These are phyloP conservation scores for Ceratobasidium sp. DNA, from an alignment of 1,284 basidiomycete species.

Conservation along the genomic window DNA sequence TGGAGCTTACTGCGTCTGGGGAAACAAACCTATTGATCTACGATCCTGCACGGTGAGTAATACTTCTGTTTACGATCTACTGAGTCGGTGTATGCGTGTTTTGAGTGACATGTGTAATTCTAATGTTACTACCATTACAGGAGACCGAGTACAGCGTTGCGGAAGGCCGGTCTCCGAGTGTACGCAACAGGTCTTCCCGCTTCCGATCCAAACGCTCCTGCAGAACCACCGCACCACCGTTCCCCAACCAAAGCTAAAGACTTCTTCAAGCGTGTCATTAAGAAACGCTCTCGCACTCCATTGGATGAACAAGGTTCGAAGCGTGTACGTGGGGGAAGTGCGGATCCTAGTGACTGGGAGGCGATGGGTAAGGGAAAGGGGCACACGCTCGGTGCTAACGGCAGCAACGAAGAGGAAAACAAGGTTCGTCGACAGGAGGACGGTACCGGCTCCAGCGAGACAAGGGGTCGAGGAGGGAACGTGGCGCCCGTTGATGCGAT, in stretches of 20 bases:
- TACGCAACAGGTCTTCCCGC: not conserved
- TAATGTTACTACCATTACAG: conserved; percentile 18
- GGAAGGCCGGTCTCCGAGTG: conserved; percentile 27
- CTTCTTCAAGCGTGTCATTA: conserved; percentile 35
- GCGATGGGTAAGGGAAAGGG: conserved; percentile 21
- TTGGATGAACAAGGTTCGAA: conserved; percentile 26
- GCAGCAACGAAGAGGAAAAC: not conserved
- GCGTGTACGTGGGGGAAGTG: conserved; percentile 23
- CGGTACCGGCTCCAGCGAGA: not conserved
- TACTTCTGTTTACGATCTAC: not conserved
- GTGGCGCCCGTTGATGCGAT: not conserved
- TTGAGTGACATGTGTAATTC: not conserved
- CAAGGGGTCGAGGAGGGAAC: not conserved
- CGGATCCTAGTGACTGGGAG: conserved; percentile 21
- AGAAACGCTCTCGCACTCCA: conserved; percentile 12
- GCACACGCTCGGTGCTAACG: conserved; percentile 7
- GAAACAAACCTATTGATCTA: conserved; percentile 74
- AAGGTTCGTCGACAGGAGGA: not conserved
- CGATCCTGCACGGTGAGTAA: conserved; percentile 76
- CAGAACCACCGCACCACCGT: not conserved
- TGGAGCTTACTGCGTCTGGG: conserved; percentile 70
- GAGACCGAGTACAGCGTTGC: conserved; percentile 13
- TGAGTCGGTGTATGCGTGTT: not conserved
- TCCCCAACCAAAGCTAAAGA: conserved; percentile 25
- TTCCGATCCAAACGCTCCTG: not conserved